Evolutionary conservation across 1,139 yeast species (phyloP), one percentile per base, ranked within the genome.

Genomic region (Geotrichum siamense): DNA sequence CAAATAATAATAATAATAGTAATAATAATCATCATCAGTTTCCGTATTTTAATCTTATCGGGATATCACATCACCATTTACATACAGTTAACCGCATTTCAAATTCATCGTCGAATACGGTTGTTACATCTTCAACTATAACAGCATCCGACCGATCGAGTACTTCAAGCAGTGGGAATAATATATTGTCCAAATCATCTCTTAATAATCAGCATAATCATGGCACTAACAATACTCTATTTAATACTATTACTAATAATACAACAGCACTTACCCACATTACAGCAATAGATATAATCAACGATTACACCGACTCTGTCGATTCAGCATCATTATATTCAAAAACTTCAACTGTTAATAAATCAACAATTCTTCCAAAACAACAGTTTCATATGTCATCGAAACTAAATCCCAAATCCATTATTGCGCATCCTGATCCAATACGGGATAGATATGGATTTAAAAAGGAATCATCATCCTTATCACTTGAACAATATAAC

Each of bases 361-460:
- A 13, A 8, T 10, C 38, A 8, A 21, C 26, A 19, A 13, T 3
- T 16, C 38, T 27, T 13, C 16, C n/a, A 26, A 2, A 16, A 5
- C 17, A n/a, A 20, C 19, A 28, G 21, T 28, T 31, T 35, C 27
- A 16, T 10, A 31, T 32, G 16, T 31, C 35, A 10, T 32, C 39
- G 26, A 38, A 43, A 17, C 26, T 15, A 8, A 27, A 35, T 17
- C 32, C 40, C 13, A 41, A 28, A 9, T 27, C 43, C 2, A 17
- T 34, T 10, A 33, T 32, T 22, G 26, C 27, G 10, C 33, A 30
- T 3, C 36, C 39, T 8, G 43, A 39, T 22, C 21, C 48, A 5
- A 23, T 41, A 29, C 70, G 77, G 45, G 97, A 89, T 60, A 65
- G 89, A 39, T 89, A 89, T 58, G 97, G 97, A 1, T 89, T 89